Evolutionary conservation across 1,284 basidiomycete species (phyloP).

Genomic region (Tranzscheliella williamsii): DNA sequence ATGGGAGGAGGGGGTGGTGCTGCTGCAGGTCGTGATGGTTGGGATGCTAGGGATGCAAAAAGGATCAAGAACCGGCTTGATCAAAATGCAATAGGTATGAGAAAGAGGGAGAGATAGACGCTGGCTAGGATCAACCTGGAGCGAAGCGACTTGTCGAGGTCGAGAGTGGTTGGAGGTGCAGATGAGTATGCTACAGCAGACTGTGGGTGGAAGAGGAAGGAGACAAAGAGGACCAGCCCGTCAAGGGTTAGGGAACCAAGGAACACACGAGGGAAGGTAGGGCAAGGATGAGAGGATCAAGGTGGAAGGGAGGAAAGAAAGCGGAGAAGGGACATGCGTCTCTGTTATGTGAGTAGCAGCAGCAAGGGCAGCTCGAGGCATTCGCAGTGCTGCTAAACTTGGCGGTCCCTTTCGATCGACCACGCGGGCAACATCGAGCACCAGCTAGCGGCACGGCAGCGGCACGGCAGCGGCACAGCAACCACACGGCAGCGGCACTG

Average conservation of each 20-base stretch:
- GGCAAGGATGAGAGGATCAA: slow-evolving; percentile 5
- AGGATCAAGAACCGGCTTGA: slow-evolving; percentile 2
- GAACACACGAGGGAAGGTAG: slow-evolving; percentile 7
- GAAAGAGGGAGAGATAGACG: neutral
- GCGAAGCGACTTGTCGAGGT: neutral
- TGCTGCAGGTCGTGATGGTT: neutral
- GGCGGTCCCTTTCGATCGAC: neutral
- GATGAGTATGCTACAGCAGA: neutral
- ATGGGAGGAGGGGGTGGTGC: slow-evolving; percentile 1
- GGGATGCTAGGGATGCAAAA: neutral
- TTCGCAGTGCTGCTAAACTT: neutral
- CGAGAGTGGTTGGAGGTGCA: no score
- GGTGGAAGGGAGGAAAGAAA: slow-evolving; percentile 1
- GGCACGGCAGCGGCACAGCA: neutral
- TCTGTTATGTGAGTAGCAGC: slow-evolving; percentile 8
- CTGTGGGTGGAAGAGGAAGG: slow-evolving; percentile 1
- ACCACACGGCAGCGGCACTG: neutral
- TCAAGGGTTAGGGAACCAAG: slow-evolving; percentile 4
- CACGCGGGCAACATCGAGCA: neutral
- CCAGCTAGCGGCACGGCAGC: no score
- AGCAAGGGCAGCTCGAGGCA: slow-evolving; percentile 4
- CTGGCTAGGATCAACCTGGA: neutral
- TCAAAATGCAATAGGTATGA: neutral
- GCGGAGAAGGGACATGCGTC: slow-evolving; percentile 29
- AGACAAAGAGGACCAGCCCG: slow-evolving; percentile 2